These are phyloP conservation scores for Nannizzia gypsea DNA, from an alignment of 2,329 filamentous ascomycete genomes.

Conservation along the genomic window DNA sequence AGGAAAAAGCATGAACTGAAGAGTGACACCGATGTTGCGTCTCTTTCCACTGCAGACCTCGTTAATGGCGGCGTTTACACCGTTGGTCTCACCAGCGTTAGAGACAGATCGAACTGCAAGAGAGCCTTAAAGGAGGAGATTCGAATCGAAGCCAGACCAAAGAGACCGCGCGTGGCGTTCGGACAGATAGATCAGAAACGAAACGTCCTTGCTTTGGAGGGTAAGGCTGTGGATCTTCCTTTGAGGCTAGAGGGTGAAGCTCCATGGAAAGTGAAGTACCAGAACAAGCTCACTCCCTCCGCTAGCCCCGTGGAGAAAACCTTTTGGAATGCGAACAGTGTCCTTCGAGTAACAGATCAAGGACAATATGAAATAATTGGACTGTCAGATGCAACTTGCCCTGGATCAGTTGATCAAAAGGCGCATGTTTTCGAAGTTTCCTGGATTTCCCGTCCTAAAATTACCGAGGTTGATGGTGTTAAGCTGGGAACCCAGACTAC, in stretches of 20 bases:
- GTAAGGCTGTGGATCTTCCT: conserved; percentile 60
- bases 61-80: conserved; percentile 81
- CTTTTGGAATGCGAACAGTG: conserved; percentile 51
- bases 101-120: conserved; percentile 76
- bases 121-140: conserved; percentile 73
- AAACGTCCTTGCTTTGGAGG: conserved; percentile 63
- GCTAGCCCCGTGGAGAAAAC: conserved; percentile 39
- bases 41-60: conserved; percentile 63
- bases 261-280: conserved; percentile 72
- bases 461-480: conserved; percentile 44
- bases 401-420: conserved; percentile 62
- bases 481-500: conserved; percentile 42
- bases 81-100: conserved; percentile 70
- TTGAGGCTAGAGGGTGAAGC: conserved; percentile 73
- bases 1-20: conserved; percentile 56
- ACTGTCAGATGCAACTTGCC: conserved; percentile 68
- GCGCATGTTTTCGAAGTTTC: conserved; percentile 66
- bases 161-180: conserved; percentile 77
- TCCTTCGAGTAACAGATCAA: conserved; percentile 51
- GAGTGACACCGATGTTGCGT: conserved; percentile 52
- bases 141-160: conserved; percentile 75
- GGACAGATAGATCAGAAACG: conserved; percentile 73
- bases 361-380: conserved; percentile 72
- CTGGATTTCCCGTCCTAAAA: conserved; percentile 71
- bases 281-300: conserved; percentile 48